Base-by-base conservation (phyloP, 208 protist species). In the Strigomonas galati region DNA sequence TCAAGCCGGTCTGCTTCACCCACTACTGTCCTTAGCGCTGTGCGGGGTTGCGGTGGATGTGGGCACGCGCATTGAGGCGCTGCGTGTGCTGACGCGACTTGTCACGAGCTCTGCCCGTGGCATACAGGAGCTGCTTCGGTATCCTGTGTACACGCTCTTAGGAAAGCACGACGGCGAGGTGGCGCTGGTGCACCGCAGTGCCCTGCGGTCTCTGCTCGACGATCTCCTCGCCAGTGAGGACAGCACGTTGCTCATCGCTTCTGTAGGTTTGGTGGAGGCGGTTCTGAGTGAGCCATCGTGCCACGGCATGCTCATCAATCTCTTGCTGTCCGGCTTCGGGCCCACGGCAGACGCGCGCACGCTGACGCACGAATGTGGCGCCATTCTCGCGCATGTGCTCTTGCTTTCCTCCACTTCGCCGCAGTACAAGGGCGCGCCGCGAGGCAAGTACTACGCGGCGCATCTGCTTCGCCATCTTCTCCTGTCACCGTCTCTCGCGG, bases 361-460 rank as follows among this genome's bases (percentile, higher is more conserved):
- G 27, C 9, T 27, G 10, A 23, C 32, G 23, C 28, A 19, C 19
- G 65, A 72, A 55, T 72, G 67, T 37, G 78, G 78, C 0, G 59
- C 48, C 17, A 65, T 67, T 0, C 61, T 78, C 28, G 68, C 72
- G 1, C 73, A 65, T 21, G 70, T 69, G 46, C 67, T 77, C 19
- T 46, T 62, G 24, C 19, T 48, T 6, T 35, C 56, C 9, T 12
- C 14, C 56, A 24, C 56, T 5, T 67, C 44, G 28, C 21, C 56
- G 52, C 62, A 67, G 0, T 62, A 71, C 21, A 26, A 53, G 15
- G 61, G 72, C 3, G 60, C 69, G 17, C 54, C 64, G n/a, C 37
- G 58, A 0, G 65, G 79, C 14, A 89, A 90, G 66, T 93, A 89
- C 61, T 93, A 89, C 75, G 80, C 84, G 0, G 90, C 85, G 0